Base-by-base conservation (phyloP, 2,329 filamentous ascomycete genomes). In the Botrytis pseudocinerea region DNA sequence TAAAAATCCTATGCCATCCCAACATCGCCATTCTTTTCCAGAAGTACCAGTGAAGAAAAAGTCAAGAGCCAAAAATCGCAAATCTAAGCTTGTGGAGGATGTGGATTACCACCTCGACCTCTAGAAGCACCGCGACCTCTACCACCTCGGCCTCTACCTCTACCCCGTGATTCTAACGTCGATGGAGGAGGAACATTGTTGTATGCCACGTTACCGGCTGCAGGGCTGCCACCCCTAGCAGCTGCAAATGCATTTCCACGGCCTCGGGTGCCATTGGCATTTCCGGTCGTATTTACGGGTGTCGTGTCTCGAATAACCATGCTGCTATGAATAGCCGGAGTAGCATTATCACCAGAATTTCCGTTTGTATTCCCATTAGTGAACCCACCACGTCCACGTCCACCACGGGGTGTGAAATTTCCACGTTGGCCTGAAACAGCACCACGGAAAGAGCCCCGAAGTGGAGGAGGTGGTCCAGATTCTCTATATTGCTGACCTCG, bases 401-500 rank as follows among this genome's bases (percentile, higher is more conserved):
- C 69, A 80, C 78, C 73, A 63, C 69, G 68, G 12, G 69, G 38
- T 38, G 16, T 65, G 20, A 60, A 61, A 40, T 69, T 69, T 60
- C 74, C 74, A 48, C 74, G 68, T 40, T 68, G 62, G 20, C 71
- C 71, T 64, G 51, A 42, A 38, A 89, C 76, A 35, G 87, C 88
- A 75, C 87, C 87, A 62, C 88, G 87, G 85, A 87, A 92, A 38
- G 84, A 84, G 1, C 87, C 88, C 42, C 85, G 84, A 42, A 91
- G 83, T 22, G 88, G 85, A 16, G 84, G 82, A 22, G 89, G 89
- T 1, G 86, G 82, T 1, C 85, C 77, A 25, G 89, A 87, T 75
- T 91, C 88, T 74, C 83, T 85, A 77, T 87, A 88, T 81, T 95
- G 92, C 51, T 84, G 86, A 73, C 87, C 85, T 44, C 89, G 88